Evolutionary conservation across 805 yeast genomes (phyloP).

Genomic region (Komagataella ulmi): DNA sequence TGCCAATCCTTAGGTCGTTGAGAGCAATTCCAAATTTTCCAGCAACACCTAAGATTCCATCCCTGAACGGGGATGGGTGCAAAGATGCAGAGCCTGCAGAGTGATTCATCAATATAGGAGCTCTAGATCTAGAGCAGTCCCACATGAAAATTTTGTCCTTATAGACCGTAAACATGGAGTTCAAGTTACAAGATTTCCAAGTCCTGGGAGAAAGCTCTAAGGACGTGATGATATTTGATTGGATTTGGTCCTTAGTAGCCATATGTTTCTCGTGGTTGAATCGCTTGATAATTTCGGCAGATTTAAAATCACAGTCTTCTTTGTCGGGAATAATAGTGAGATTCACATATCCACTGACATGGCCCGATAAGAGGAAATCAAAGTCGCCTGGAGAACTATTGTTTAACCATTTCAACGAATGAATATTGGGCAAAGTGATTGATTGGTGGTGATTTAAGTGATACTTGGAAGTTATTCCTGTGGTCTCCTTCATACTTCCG

Average conservation of each 20-base stretch:
- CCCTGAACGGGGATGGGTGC: constrained; percentile 31
- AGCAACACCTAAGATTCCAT: constrained; percentile 46
- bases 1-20: constrained; percentile 46
- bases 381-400: constrained; percentile 17
- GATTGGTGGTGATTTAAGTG: constrained; percentile 42
- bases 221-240: constrained; percentile 6
- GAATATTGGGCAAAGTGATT: constrained; percentile 42
- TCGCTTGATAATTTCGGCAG: constrained; percentile 66
- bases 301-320: constrained; percentile 18
- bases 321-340: constrained; percentile 53
- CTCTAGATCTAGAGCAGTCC: constrained; percentile 50
- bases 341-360: constrained; percentile 62
- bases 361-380: constrained; percentile 52
- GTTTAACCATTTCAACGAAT: constrained; percentile 39
- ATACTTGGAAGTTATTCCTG: constrained; percentile 23
- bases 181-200: constrained; percentile 29
- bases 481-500: constrained; percentile 17
- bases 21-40: constrained; percentile 67
- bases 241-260: constrained; percentile 6
- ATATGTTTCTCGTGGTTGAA: constrained; percentile 70
- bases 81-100: constrained; percentile 37
- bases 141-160: constrained; percentile 64
- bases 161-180: constrained; percentile 47
- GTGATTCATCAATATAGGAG: constrained; percentile 42
- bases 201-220: constrained; percentile 21